phyloP scores from a whole-genome alignment of 176 grass and related monocot species.

The Lolium rigidum region DNA sequence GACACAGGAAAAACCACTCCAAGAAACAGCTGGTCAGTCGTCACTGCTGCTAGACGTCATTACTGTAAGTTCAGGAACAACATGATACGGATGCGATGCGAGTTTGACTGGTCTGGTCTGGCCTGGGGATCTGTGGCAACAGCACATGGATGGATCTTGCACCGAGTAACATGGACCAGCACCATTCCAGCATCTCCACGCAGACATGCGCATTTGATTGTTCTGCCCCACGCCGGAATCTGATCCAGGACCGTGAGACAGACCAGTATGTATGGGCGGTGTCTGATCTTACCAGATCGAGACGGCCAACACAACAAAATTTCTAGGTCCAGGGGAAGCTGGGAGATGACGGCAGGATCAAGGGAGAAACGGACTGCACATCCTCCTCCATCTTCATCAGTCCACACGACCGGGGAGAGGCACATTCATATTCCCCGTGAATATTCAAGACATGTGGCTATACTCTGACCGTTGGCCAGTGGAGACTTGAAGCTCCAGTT shows the following conservation, averaged over 20 bases:
- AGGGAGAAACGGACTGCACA: neutral
- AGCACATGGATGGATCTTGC: conserved; percentile 16
- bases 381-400: neutral
- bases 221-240: conserved; percentile 32
- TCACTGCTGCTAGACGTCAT: no score
- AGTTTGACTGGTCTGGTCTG: neutral
- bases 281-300: neutral
- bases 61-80: neutral
- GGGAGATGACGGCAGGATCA: neutral
- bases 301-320: neutral
- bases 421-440: neutral
- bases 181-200: neutral
- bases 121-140: conserved; percentile 7
- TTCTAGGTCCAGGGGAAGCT: neutral
- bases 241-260: neutral
- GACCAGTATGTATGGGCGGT: neutral
- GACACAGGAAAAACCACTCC: no score
- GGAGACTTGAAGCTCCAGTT: neutral
- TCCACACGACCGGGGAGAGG: neutral
- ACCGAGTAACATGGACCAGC: neutral
- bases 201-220: conserved; percentile 27
- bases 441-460: neutral
- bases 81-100: neutral
- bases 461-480: neutral
- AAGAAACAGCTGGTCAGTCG: no score